These are phyloP conservation scores for Diphasiastrum complanatum DNA, from an alignment of 83 land plant genomes.

Conservation along the genomic window DNA sequence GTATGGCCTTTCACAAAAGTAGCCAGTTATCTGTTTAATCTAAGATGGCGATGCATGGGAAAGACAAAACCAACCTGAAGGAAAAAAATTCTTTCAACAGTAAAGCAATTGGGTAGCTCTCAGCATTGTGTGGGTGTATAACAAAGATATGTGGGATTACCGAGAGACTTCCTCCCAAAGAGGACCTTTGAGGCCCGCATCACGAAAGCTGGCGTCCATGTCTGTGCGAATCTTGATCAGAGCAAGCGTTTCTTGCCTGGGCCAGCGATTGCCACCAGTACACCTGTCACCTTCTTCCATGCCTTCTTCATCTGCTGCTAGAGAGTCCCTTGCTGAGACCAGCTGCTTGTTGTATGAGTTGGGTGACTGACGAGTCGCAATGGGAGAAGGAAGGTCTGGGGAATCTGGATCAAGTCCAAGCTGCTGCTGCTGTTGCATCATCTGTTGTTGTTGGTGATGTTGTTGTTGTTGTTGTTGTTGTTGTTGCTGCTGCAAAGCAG, in stretches of 20 bases:
- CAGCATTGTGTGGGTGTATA: neutral
- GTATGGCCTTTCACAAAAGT: no score
- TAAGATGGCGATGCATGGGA: no score
- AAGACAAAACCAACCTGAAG: no score
- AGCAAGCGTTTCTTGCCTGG: slow-evolving; percentile 1
- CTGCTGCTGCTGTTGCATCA: slow-evolving; percentile 19
- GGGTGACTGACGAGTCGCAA: slow-evolving; percentile 6
- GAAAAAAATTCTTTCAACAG: no score
- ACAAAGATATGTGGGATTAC: neutral
- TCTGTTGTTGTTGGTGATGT: neutral
- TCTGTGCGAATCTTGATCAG: slow-evolving; percentile 8
- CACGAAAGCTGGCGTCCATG: slow-evolving; percentile 8
- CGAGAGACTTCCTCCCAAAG: slow-evolving; percentile 15
- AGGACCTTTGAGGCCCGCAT: slow-evolving; percentile 11
- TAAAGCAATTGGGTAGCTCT: no score
- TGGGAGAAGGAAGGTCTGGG: slow-evolving; percentile 5
- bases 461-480: slow-evolving; percentile 1
- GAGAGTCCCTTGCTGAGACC: neutral
- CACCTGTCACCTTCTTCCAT: neutral
- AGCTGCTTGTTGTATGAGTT: slow-evolving; percentile 1
- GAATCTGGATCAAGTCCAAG: slow-evolving; percentile 10
- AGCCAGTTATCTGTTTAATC: no score
- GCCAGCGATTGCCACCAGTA: slow-evolving; percentile 6
- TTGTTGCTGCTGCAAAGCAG: slow-evolving; percentile 1
- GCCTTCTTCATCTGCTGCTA: neutral